Conservation (phyloP, 345 rosid species). For the Lenwebbia sp. region DNA sequence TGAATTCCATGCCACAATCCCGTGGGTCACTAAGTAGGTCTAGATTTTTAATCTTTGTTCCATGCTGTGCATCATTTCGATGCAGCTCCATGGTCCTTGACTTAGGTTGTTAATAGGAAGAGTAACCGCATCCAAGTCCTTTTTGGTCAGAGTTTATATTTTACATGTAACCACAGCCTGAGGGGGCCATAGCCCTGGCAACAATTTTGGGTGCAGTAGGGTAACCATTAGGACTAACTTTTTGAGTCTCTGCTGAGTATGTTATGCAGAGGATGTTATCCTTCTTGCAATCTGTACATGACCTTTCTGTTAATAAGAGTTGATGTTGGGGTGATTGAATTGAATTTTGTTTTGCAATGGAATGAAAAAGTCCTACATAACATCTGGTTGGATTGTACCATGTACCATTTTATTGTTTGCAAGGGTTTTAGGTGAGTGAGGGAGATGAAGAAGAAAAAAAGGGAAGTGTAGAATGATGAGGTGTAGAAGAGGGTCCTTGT, state of each 20-base stretch:
- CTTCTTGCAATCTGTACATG: conserved; percentile 11
- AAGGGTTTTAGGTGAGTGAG: background rate
- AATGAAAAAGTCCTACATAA: background rate
- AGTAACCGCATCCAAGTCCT: conserved; percentile 15
- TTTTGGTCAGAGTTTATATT: background rate
- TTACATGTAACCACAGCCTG: conserved; percentile 13
- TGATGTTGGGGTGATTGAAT: background rate
- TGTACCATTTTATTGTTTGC: background rate
- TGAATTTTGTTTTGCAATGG: background rate
- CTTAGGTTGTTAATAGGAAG: background rate
- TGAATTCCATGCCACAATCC: background rate
- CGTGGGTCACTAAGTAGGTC: background rate
- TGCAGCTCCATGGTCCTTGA: background rate
- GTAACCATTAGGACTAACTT: conserved; percentile 7
- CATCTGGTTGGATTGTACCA: background rate
- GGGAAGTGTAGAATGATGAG: background rate
- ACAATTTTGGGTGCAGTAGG: conserved; percentile 38
- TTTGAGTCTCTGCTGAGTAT: conserved; percentile 4
- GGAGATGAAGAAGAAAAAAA: background rate
- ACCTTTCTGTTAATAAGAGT: conserved; percentile 5
- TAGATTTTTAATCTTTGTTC: background rate
- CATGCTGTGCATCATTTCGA: background rate
- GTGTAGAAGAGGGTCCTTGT: background rate
- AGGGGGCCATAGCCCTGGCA: conserved; percentile 7
- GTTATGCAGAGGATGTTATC: background rate